These are phyloP conservation scores for Schwanniomyces polymorphus DNA, from an alignment of 805 yeast species.

Conservation along the genomic window DNA sequence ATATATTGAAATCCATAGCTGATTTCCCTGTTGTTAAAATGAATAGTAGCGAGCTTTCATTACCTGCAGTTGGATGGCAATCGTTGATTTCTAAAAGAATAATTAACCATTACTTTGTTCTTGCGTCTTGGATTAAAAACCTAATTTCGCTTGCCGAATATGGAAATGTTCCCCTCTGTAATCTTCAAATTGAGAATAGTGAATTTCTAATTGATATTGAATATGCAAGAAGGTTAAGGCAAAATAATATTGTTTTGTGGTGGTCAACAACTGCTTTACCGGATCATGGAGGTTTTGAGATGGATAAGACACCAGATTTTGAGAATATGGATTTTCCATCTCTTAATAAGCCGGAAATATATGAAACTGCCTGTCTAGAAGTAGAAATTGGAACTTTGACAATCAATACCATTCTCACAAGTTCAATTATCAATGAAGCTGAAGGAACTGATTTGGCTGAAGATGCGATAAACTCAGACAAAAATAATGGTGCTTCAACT, in stretches of 20 bases:
- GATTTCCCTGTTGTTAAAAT: conserved; percentile 66
- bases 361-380: conserved; percentile 76
- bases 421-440: conserved; percentile 80
- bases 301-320: conserved; percentile 56
- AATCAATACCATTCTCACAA: conserved; percentile 82
- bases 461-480: conserved; percentile 29
- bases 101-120: conserved; percentile 66
- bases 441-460: conserved; percentile 82
- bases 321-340: conserved; percentile 64
- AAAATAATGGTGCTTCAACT: conserved; percentile 42
- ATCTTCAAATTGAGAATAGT: conserved; percentile 73
- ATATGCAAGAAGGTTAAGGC: conserved; percentile 74
- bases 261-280: conserved; percentile 85
- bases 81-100: conserved; percentile 60
- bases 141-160: conserved; percentile 66
- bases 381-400: conserved; percentile 75
- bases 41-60: conserved; percentile 54
- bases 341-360: conserved; percentile 76
- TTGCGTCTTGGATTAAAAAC: conserved; percentile 72
- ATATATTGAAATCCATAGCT: conserved; percentile 44
- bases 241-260: conserved; percentile 79
- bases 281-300: conserved; percentile 81
- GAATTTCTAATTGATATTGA: conserved; percentile 80
- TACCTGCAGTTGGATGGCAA: conserved; percentile 86
- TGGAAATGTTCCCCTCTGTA: conserved; percentile 84